Evolutionary conservation across 495 filamentous ascomycete genomes (phyloP).

Genomic region (Penicillium coprophilum): DNA sequence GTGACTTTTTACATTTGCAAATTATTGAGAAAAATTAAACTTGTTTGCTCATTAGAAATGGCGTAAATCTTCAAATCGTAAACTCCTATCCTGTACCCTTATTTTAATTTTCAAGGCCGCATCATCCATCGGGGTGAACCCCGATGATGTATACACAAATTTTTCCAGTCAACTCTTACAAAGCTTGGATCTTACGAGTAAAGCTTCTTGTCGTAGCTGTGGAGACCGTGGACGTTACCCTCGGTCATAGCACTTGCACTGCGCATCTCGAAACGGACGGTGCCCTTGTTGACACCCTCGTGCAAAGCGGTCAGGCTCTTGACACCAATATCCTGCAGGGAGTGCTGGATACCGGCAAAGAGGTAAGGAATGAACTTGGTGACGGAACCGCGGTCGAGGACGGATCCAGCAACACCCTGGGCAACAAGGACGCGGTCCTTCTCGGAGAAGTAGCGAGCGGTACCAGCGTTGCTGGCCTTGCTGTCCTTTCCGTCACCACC

Average conservation of each 20-base stretch:
- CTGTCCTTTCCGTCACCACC: conserved; percentile 62
- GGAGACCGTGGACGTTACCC: conserved; percentile 92
- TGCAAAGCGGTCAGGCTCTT: conserved; percentile 74
- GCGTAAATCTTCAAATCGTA: conserved; percentile 34
- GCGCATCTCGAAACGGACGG: conserved; percentile 87
- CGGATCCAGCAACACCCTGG: conserved; percentile 86
- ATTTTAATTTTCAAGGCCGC: conserved; percentile 39
- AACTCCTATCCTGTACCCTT: conserved; percentile 34
- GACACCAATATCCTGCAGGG: conserved; percentile 90
- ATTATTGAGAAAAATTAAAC: conserved; percentile 3
- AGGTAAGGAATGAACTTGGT: conserved; percentile 96
- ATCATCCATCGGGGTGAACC: conserved; percentile 37
- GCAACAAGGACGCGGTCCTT: conserved; percentile 91
- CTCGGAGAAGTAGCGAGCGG: conserved; percentile 97
- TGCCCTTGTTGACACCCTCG: conserved; percentile 70
- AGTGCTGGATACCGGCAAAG: conserved; percentile 92
- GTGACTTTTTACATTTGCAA: neutral
- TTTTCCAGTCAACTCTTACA: conserved; percentile 13
- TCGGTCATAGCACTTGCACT: conserved; percentile 93
- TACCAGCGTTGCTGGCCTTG: conserved; percentile 91
- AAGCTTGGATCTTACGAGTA: conserved; percentile 64
- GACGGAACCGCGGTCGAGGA: conserved; percentile 74
- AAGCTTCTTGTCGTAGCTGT: conserved; percentile 99
- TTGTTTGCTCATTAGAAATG: conserved; percentile 26
- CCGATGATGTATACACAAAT: conserved; percentile 29